These are phyloP conservation scores for Phialemoniopsis sp. DNA, from an alignment of 2,329 filamentous ascomycete species.

Conservation along the genomic window DNA sequence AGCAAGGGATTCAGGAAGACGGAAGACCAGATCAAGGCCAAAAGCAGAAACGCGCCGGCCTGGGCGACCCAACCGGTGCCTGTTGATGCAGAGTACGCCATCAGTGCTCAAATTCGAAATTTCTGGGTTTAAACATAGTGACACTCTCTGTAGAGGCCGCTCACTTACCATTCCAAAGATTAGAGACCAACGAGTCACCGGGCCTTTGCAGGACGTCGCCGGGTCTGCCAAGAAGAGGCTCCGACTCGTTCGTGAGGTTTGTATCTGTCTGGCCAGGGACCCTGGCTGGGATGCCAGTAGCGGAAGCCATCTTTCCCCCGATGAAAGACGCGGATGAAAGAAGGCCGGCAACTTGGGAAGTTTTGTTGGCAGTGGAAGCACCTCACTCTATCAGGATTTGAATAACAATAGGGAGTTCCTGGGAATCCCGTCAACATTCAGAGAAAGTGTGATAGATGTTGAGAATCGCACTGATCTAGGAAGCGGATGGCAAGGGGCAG, in stretches of 20 bases:
- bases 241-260: constrained; percentile 44
- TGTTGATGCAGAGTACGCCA: constrained; percentile 26
- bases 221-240: constrained; percentile 66
- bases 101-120: constrained; percentile 3
- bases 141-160: no score
- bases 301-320: constrained; percentile 55
- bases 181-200: constrained; percentile 59
- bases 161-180: constrained; percentile 71
- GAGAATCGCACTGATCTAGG: no score
- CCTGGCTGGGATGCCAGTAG: constrained; percentile 60
- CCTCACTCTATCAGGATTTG: no score
- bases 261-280: constrained; percentile 27
- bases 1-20: constrained; percentile 63
- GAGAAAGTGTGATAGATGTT: no score
- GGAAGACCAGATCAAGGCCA: constrained; percentile 71
- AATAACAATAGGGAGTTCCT: no score
- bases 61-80: constrained; percentile 81
- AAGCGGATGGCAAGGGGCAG: no score
- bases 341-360: no score
- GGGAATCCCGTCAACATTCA: no score
- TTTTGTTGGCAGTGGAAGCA: no score
- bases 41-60: constrained; percentile 70
- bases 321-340: no score
- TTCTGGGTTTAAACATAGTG: no score
- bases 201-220: constrained; percentile 72